phyloP scores from a whole-genome alignment of 345 rosid genomes.

The Acer yangbiense region DNA sequence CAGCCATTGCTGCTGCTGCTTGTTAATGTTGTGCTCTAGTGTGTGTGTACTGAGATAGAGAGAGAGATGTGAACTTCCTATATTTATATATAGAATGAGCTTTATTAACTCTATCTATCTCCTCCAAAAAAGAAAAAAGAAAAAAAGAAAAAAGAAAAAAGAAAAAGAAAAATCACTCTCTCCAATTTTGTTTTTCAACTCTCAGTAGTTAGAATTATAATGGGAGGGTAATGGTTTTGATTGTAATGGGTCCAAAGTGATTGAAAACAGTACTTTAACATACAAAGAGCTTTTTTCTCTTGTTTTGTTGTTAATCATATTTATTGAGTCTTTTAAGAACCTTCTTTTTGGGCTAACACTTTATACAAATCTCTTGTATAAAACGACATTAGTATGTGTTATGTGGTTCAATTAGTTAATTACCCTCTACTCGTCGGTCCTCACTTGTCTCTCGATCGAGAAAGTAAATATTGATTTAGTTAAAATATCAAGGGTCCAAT shows the following conservation, averaged over 20 bases:
- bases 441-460: too few relatives aligned
- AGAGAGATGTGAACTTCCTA: slow-evolving; percentile 14
- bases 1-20: slow-evolving; percentile 23
- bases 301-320: slow-evolving; percentile 20
- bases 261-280: background rate
- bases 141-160: background rate
- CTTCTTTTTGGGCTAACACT: background rate
- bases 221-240: slow-evolving; percentile 19
- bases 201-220: slow-evolving; percentile 24
- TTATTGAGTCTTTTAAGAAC: slow-evolving; percentile 6
- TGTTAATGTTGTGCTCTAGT: too few relatives aligned
- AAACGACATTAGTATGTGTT: background rate
- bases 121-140: background rate
- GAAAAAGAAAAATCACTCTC: background rate
- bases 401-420: too few relatives aligned
- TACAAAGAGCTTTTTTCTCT: background rate
- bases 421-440: too few relatives aligned
- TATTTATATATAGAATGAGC: slow-evolving; percentile 34
- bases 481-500: too few relatives aligned
- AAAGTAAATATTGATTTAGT: too few relatives aligned
- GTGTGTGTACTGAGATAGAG: background rate
- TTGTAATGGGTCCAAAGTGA: slow-evolving; percentile 34
- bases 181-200: slow-evolving; percentile 15
- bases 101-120: background rate
- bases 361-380: background rate